These are phyloP conservation scores for Melanomma pulvis-pyrius DNA, from an alignment of 495 filamentous ascomycete species.

Conservation along the genomic window DNA sequence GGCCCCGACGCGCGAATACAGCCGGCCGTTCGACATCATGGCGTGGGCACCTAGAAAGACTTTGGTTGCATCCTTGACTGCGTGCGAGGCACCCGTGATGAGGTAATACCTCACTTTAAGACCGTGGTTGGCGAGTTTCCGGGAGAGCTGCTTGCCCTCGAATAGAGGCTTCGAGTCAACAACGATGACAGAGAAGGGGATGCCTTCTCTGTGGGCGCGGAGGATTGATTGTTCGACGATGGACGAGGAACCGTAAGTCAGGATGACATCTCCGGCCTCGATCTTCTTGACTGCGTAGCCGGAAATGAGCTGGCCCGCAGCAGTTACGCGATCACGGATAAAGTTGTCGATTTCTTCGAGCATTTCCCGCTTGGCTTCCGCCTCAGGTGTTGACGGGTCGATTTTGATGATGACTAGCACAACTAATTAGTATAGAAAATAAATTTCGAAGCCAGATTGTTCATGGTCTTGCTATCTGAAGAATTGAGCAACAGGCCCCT, in stretches of 20 bases:
- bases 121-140: slow-evolving; percentile 65
- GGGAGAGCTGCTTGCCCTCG: slow-evolving; percentile 76
- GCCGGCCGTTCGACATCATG: slow-evolving; percentile 52
- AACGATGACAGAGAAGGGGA: slow-evolving; percentile 78
- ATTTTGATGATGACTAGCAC: slow-evolving; percentile 70
- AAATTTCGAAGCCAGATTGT: neutral
- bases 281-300: slow-evolving; percentile 74
- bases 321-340: slow-evolving; percentile 84
- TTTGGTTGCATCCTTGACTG: slow-evolving; percentile 72
- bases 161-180: slow-evolving; percentile 81
- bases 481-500: no score
- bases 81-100: slow-evolving; percentile 71
- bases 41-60: slow-evolving; percentile 68
- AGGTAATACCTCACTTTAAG: slow-evolving; percentile 80
- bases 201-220: slow-evolving; percentile 67
- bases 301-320: slow-evolving; percentile 84
- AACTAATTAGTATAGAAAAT: neutral
- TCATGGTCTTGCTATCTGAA: no score
- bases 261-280: slow-evolving; percentile 74
- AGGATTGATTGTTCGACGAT: slow-evolving; percentile 81
- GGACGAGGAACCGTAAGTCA: slow-evolving; percentile 87
- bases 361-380: slow-evolving; percentile 73
- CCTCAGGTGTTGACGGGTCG: slow-evolving; percentile 78
- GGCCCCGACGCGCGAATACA: slow-evolving; percentile 86
- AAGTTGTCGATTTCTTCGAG: slow-evolving; percentile 83